Evolutionary conservation across 2,329 filamentous ascomycete genomes (phyloP), one percentile per base, ranked within the genome.

Genomic region (Fusarium solani-melongenae): DNA sequence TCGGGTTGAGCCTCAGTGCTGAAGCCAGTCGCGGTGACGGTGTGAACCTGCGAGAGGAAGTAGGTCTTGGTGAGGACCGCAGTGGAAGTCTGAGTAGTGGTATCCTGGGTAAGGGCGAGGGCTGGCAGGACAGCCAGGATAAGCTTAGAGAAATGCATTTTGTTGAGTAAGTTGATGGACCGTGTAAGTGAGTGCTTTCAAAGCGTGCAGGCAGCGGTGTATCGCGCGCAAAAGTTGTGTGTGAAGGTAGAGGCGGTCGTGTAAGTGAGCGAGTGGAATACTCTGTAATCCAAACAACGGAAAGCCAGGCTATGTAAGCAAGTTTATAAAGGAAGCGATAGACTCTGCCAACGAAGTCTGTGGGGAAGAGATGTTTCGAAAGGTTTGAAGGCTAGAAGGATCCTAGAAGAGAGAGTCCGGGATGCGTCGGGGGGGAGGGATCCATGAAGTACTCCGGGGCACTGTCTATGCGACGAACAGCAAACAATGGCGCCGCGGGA

Each of bases 261-360:
- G 68, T 72, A 71, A 72, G 74, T 70, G 65, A 70, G 68, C 41
- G 67, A 71, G 64, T 57, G 55, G 55, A 77, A 79, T 78, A 78
- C 59, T 80, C 76, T 78, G 73, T 80, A 79, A 79, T 79, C 77
- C 72, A 55, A 61, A 66, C 64, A 68, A 64, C 61, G 63, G 66
- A 60, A 67, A 44, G 69, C 53, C 60, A 69, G 58, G 65, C 62
- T 69, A 70, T 71, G 69, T 71, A 74, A 72, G 70, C 71, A 73
- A 73, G 74, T 69, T 51, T 77, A 74, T 60, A 67, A 64, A 71
- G 77, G 75, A 72, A 60, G 57, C 39, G 59, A 56, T 72, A 83
- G 86, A 87, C 87, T 88, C 85, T 88, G 87, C 87, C 87, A 88
- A 88, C 87, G 87, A 88, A 88, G 87, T 81, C 81, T 77, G 69